phyloP scores from a whole-genome alignment of 75 land plant species.

The Pinus taeda region DNA sequence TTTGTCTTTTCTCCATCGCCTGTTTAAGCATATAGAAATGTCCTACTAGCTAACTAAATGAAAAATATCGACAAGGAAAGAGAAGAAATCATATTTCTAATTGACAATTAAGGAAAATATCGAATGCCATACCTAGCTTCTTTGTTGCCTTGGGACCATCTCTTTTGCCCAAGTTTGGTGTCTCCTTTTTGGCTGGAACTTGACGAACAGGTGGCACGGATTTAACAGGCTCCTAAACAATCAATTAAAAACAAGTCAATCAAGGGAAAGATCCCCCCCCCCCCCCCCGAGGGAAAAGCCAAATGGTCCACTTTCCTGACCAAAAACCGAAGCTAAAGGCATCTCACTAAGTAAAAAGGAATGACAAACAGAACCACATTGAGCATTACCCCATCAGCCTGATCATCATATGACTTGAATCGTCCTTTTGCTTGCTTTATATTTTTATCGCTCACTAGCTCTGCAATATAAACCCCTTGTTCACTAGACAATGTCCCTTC shows the following conservation, averaged over 20 bases:
- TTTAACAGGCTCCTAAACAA: slow-evolving; percentile 35
- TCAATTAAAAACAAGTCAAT: slow-evolving; percentile 3
- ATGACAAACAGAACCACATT: neutral
- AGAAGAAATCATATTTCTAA: neutral
- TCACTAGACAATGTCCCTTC: slow-evolving; percentile 91
- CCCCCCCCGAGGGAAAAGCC: slow-evolving; percentile 11
- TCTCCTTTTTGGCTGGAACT: slow-evolving; percentile 35
- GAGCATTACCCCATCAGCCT: slow-evolving; percentile 28
- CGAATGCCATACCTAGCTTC: slow-evolving; percentile 31
- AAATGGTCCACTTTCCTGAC: neutral
- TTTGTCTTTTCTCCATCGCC: no score
- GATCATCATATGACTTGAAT: slow-evolving; percentile 56
- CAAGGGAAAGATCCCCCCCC: slow-evolving; percentile 14
- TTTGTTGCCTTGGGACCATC: no score
- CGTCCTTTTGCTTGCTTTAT: slow-evolving; percentile 68
- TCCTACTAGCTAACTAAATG: neutral
- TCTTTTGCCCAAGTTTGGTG: slow-evolving; percentile 46
- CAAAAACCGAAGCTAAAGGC: neutral
- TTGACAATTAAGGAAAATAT: neutral
- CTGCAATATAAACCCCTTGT: slow-evolving; percentile 94
- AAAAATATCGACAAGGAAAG: neutral
- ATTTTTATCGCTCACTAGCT: slow-evolving; percentile 62
- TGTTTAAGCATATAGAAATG: neutral
- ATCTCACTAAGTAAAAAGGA: neutral
- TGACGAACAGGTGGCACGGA: slow-evolving; percentile 28